These are phyloP conservation scores for Huntiella abstrusa DNA, from an alignment of 2,329 filamentous ascomycete genomes.

Conservation along the genomic window DNA sequence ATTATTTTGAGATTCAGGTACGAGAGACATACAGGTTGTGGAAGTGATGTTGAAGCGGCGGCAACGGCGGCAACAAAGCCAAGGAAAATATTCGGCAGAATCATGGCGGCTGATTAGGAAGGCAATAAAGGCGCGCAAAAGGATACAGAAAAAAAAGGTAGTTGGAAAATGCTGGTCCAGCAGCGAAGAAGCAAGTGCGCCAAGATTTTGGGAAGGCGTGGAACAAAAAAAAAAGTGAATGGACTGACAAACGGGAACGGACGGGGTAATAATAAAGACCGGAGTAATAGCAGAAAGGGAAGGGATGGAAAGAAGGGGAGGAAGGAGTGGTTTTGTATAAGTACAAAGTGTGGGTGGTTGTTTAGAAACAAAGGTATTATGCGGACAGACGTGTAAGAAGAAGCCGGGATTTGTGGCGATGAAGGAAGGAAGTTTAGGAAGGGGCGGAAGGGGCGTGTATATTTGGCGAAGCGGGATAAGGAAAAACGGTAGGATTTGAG, in stretches of 20 bases:
- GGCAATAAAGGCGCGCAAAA: too few relatives aligned
- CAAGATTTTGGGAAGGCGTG: too few relatives aligned
- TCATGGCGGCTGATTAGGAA: not conserved
- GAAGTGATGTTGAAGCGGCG: too few relatives aligned
- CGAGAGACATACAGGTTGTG: too few relatives aligned
- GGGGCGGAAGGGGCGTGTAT: not conserved
- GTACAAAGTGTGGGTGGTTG: not conserved
- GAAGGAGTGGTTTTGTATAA: too few relatives aligned
- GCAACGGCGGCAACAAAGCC: too few relatives aligned
- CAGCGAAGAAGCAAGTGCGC: too few relatives aligned
- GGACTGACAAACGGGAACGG: not conserved
- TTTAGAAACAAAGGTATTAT: not conserved
- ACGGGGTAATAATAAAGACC: not conserved
- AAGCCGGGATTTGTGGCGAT: not conserved
- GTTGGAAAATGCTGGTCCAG: too few relatives aligned
- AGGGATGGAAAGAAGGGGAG: too few relatives aligned
- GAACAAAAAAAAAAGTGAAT: not conserved
- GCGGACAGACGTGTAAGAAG: not conserved
- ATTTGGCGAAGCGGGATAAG: not conserved
- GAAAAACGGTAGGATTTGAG: constrained; percentile 2
- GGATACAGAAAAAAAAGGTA: too few relatives aligned
- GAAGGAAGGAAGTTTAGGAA: not conserved
- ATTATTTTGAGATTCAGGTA: too few relatives aligned
- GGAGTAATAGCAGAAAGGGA: too few relatives aligned
- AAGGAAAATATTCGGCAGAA: not conserved